Percentiles rank a stretch among this genome's conserved stretches.
Evolutionary conservation across 371 early-diverging fungal genomes (phyloP).

Genomic region (Mortierella sp.): DNA sequence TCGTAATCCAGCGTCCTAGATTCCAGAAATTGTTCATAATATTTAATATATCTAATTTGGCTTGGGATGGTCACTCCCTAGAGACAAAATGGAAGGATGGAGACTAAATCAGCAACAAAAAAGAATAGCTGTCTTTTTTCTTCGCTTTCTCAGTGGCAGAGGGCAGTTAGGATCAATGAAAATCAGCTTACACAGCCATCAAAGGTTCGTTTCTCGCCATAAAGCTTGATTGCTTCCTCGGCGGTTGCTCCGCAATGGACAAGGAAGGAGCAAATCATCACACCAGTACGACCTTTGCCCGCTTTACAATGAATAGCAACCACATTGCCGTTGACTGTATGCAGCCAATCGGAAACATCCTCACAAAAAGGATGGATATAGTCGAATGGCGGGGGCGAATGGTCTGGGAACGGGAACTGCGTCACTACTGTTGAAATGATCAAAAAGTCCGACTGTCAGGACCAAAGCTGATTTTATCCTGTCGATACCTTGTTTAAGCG

Average conservation of each 20-base stretch:
- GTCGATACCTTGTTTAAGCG: background rate
- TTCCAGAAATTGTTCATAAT: constrained; percentile 61
- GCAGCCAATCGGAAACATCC: constrained; percentile 69
- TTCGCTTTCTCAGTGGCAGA: background rate
- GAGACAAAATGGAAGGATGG: background rate
- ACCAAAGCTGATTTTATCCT: too few relatives aligned
- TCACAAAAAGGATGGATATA: constrained; percentile 63
- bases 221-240: constrained; percentile 64
- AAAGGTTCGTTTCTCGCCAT: constrained; percentile 63
- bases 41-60: constrained; percentile 70
- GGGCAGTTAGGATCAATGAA: background rate
- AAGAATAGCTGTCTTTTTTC: background rate
- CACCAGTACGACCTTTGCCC: constrained; percentile 83
- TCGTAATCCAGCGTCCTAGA: constrained; percentile 34
- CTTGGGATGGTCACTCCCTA: constrained; percentile 78
- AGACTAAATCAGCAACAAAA: background rate
- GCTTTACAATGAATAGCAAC: constrained; percentile 84
- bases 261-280: constrained; percentile 71
- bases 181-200: constrained; percentile 60
- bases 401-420: constrained; percentile 73
- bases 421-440: constrained; percentile 40
- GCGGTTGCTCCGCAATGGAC: constrained; percentile 60
- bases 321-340: constrained; percentile 56
- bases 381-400: constrained; percentile 73
- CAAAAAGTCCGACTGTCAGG: background rate